Base-by-base conservation (phyloP, 192 early-diverging fungal genomes). In the Gryganskiella cystojenkinii region DNA sequence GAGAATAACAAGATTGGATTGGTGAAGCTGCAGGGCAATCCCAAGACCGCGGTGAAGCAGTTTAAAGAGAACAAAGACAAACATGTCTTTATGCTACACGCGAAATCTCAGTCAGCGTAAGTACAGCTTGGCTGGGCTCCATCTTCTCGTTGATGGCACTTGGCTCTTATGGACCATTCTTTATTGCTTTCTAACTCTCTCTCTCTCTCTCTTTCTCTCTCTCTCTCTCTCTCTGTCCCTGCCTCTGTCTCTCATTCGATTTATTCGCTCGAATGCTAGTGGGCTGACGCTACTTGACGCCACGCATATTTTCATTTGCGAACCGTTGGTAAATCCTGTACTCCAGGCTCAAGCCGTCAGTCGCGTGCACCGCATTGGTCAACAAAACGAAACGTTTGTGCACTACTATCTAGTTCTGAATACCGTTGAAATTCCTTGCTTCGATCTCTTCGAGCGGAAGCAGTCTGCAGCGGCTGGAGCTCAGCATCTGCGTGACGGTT, bases 311-410 rank as follows among this genome's bases (percentile, higher is more conserved):
- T 83, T 83, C 52, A 83, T 83, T 45, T 67, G 71, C n/a, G 82
- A 83, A 25, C 82, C 82, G 5, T 61, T 83, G 0, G 50, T 83
- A n/a, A 80, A 80, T 40, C 71, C 71, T 42, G 70, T 73, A 4
- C 57, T 83, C 25, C 79, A 83, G 40, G 67, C 71, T 4, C 82
- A 83, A 54, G 82, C 82, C 27, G 80, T 83, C 25, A 83, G 76
- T 35, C 82, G 82, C 58, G 82, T 83, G 0, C 79, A 83, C 49
- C 67, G 82, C 10, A 83, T 83, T 52, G 82, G 82, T 5, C 82
- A 83, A 43, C 75, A 67, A 1, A 76, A 83, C 22, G 62, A 70
- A 61, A 71, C 70, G 8, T 71, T 71, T 25, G 70, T 71, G 2
- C 46, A 71, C 33, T 71, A 71, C 51, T 71, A 71, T 31, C n/a